Base-by-base conservation (phyloP, 495 filamentous ascomycete species). In the Annulohypoxylon nitens region DNA sequence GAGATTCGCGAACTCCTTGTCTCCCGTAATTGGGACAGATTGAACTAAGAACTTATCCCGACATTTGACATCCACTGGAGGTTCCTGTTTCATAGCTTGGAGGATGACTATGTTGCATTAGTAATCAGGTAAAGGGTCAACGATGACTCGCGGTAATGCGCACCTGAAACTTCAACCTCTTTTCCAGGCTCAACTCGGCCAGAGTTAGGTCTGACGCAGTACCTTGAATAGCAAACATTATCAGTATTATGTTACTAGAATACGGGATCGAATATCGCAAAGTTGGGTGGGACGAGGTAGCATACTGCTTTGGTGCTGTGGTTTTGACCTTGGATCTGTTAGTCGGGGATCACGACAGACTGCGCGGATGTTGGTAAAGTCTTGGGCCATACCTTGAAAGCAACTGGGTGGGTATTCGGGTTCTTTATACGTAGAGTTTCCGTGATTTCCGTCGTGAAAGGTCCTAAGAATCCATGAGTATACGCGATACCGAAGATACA, bases 11-110 rank as follows among this genome's bases (percentile, higher is more conserved):
- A 91, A 92, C 75, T 98, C 94, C 82, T 92, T 92, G 69, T 97
- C 94, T 66, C 87, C 87, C 4, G 91, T 90, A 73, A 99, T 93
- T 37, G 89, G 83, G 66, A 97, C 93, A 18, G 95, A 97, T 83
- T 99, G 96, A 39, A 99, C 97, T 55, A 99, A 88, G 81, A 99
- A 99, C 84, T 99, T 99, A 85, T 99, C 96, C 79, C 93, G 90
- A 86, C 95, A 98, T 77, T 93, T 93, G 43, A 90, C 91, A 76
- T 97, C 95, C 36, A 81, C 64, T 2, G 96, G 88, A 26, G 95
- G 96, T 76, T 98, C 94, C 76, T 94, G 90, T 84, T 97, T 97
- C 97, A 98, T 97, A 20, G 95, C 93, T 83, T 99, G 96, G 26
- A 99, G 88, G 41, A 98, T 88, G 18, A 99, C 96, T 97, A 77